Evolutionary conservation across 371 early-diverging fungal species (phyloP).

Genomic region (Mortierella sp.): DNA sequence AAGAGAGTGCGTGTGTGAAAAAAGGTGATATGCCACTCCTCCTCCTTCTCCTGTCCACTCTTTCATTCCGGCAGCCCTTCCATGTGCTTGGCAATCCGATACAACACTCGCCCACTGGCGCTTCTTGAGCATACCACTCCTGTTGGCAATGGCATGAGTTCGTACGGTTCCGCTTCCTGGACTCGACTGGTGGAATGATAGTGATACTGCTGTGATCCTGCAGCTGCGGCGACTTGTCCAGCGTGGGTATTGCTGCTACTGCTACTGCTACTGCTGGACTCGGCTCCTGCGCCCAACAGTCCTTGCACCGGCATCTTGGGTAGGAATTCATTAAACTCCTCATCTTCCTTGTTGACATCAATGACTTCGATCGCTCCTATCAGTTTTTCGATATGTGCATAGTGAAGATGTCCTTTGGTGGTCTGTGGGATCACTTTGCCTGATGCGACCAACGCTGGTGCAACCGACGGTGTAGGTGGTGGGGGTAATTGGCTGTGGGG

Average conservation of each 20-base stretch:
- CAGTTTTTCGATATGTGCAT: slow-evolving; percentile 28
- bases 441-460: slow-evolving; percentile 19
- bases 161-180: slow-evolving; percentile 20
- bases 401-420: slow-evolving; percentile 36
- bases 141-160: slow-evolving; percentile 30
- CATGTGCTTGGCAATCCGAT: slow-evolving; percentile 43
- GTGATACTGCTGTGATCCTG: too few species aligned
- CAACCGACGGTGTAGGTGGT: slow-evolving; percentile 31
- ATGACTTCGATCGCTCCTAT: slow-evolving; percentile 30
- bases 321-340: slow-evolving; percentile 26
- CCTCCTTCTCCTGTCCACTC: too few species aligned
- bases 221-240: too few species aligned
- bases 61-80: slow-evolving; percentile 23
- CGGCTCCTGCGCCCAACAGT: too few species aligned
- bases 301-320: neutral
- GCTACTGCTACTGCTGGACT: neutral
- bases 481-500: too few species aligned
- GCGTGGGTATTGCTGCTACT: neutral
- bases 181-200: too few species aligned
- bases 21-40: neutral
- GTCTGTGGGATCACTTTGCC: slow-evolving; percentile 32
- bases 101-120: slow-evolving; percentile 38
- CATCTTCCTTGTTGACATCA: slow-evolving; percentile 41
- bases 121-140: slow-evolving; percentile 43
- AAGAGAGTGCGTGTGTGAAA: neutral